phyloP scores from a whole-genome alignment of 2,329 filamentous ascomycete genomes.

The Bipolaris gigantea region DNA sequence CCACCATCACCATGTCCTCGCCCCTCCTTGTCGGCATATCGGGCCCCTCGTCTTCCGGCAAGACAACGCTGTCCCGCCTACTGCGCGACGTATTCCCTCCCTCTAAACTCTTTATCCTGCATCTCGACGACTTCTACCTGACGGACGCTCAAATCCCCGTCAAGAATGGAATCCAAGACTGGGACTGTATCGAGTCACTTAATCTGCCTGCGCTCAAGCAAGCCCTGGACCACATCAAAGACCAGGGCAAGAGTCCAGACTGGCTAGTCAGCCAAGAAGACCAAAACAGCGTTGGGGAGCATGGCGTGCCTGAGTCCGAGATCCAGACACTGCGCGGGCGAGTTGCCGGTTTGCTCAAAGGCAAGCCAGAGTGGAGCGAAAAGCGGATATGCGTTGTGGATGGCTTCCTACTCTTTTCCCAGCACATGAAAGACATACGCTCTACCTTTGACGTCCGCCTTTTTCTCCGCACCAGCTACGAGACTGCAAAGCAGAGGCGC shows the following conservation, averaged over 20 bases:
- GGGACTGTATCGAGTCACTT: slow-evolving; percentile 85
- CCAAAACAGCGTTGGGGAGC: slow-evolving; percentile 55
- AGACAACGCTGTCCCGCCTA: slow-evolving; percentile 87
- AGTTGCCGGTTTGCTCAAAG: slow-evolving; percentile 16
- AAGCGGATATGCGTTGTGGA: slow-evolving; percentile 68
- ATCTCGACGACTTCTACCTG: slow-evolving; percentile 95
- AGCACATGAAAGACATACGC: slow-evolving; percentile 55
- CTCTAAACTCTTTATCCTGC: slow-evolving; percentile 70
- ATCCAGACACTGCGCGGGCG: slow-evolving; percentile 44
- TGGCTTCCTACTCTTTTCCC: slow-evolving; percentile 82
- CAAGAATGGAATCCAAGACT: slow-evolving; percentile 68
- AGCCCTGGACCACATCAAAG: slow-evolving; percentile 70
- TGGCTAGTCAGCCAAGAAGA: slow-evolving; percentile 59
- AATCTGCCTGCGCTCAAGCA: slow-evolving; percentile 68
- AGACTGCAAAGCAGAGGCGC: slow-evolving; percentile 64
- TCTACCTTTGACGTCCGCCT: slow-evolving; percentile 72
- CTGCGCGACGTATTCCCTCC: slow-evolving; percentile 76
- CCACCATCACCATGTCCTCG: slow-evolving; percentile 23
- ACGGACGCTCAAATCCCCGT: slow-evolving; percentile 68
- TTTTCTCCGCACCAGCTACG: slow-evolving; percentile 70
- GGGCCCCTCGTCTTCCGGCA: slow-evolving; percentile 89
- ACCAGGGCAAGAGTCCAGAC: slow-evolving; percentile 62
- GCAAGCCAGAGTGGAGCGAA: slow-evolving; percentile 19
- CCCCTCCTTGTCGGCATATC: slow-evolving; percentile 75
- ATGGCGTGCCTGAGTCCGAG: slow-evolving; percentile 32